A percentile compares a stretch with the other conserved stretches of the same genome.
Evolutionary conservation across 2,329 filamentous ascomycete genomes (phyloP).

Genomic region (Colletotrichum ledebouriae): DNA sequence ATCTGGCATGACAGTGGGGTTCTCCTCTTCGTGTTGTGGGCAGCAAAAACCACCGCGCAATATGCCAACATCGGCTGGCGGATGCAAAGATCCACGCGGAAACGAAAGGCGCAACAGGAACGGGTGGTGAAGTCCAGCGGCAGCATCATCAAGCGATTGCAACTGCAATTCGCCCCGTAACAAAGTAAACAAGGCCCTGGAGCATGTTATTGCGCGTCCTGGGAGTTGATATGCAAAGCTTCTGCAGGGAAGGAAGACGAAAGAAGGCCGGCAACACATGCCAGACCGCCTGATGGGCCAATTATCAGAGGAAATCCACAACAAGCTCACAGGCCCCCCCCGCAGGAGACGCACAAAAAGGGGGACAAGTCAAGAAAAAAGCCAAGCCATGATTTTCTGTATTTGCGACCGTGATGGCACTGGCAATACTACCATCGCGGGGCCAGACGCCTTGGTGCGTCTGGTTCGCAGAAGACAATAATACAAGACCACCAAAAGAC

Average conservation of each 20-base stretch:
- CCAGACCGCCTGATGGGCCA: slow-evolving; percentile 12
- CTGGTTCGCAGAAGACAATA: slow-evolving; percentile 6
- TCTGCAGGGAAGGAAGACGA: slow-evolving; percentile 22
- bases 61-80: slow-evolving; percentile 10
- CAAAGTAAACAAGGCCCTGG: not conserved
- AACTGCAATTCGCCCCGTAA: slow-evolving; percentile 28
- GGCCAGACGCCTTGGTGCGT: not conserved
- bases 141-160: slow-evolving; percentile 30
- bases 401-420: slow-evolving; percentile 19
- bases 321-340: not conserved
- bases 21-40: slow-evolving; percentile 7
- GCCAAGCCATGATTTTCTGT: slow-evolving; percentile 17
- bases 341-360: slow-evolving; percentile 1
- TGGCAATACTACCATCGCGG: not conserved
- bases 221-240: not conserved
- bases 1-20: slow-evolving; percentile 30
- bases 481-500: not conserved
- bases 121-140: not conserved
- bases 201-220: slow-evolving; percentile 11
- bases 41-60: slow-evolving; percentile 2
- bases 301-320: slow-evolving; percentile 23
- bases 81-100: slow-evolving; percentile 12
- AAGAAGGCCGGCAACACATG: slow-evolving; percentile 21
- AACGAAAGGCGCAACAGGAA: slow-evolving; percentile 24
- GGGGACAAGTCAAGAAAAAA: not conserved